A percentile compares a stretch with the other conserved stretches of the same genome.
Conservation (phyloP, 2,329 filamentous ascomycete species). For the Xylariales sp. region DNA sequence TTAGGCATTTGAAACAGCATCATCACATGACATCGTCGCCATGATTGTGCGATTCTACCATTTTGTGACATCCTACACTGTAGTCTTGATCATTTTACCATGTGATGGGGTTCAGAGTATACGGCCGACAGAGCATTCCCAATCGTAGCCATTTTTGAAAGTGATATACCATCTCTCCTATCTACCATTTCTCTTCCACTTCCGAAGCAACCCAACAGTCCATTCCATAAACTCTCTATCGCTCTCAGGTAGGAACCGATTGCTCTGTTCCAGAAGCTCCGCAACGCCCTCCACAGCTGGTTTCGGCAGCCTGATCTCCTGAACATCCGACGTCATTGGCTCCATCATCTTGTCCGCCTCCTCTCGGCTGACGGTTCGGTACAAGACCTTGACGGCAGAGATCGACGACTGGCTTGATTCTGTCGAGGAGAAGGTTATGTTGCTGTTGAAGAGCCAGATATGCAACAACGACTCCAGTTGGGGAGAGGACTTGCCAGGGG, state of each 20-base stretch:
- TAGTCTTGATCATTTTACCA: no score
- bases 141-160: no score
- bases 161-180: no score
- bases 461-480: slow-evolving; percentile 31
- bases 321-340: slow-evolving; percentile 49
- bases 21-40: no score
- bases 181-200: no score
- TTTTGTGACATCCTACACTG: no score
- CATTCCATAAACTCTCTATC: slow-evolving; percentile 61
- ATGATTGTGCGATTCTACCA: no score
- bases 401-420: slow-evolving; percentile 12
- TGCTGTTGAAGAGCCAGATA: slow-evolving; percentile 53
- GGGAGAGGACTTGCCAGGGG: slow-evolving; percentile 3
- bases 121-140: no score
- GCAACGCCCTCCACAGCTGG: slow-evolving; percentile 43
- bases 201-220: slow-evolving; percentile 59
- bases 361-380: slow-evolving; percentile 34
- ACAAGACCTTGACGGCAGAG: slow-evolving; percentile 50
- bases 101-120: no score
- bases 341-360: slow-evolving; percentile 47
- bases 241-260: slow-evolving; percentile 45
- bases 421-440: slow-evolving; percentile 47
- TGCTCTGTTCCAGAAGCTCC: slow-evolving; percentile 42
- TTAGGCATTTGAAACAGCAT: no score
- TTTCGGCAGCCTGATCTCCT: slow-evolving; percentile 52